Evolutionary conservation across 164 flowering plant species (phyloP), one percentile per base, ranked within the genome.

Genomic region (Vitis amurensis): DNA sequence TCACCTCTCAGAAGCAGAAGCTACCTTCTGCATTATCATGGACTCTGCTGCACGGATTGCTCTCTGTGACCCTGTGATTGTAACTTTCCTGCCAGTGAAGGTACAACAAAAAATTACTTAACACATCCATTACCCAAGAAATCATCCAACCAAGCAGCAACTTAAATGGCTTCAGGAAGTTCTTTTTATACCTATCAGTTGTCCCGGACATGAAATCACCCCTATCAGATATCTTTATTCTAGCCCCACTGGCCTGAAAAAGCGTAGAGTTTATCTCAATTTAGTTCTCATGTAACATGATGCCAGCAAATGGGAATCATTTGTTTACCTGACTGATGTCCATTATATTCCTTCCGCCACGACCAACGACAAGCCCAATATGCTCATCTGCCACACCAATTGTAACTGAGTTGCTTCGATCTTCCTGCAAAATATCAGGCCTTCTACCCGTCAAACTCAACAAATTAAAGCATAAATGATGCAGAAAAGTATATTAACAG

Each of bases 181-280:
- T 29, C 44, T 47, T 23, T 16, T 2, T 29, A 61, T 85, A 95
- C 99, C 98, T 90, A 66, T 93, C 92, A 61, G 84, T 81, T 77
- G 98, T 95, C 66, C 97, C 98, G 66, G 91, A 78, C 83, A 93
- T 81, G 85, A 90, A 95, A 86, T 95, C 98, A 31, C 98, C 99
- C 59, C 95, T 83, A 68, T 93, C 99, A 11, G 99, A 95, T 78
- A 95, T 90, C 85, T 93, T 95, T 69, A 93, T 89, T 77, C 88
- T 89, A 51, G 99, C 98, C 52, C 99, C 99, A 75, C 92, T 91
- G 62, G 74, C 84, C 98, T 95, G 93, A 80, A 82, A 69, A 48
- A 50, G 31, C 55, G 69, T 51, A 75, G 23, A 12, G 50, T 37
- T 37, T 37, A 37, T 37, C 49, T 55, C 31, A 15, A 23, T 8